phyloP scores from a whole-genome alignment of 2,329 filamentous ascomycete species.

The Elsinoe fawcettii region DNA sequence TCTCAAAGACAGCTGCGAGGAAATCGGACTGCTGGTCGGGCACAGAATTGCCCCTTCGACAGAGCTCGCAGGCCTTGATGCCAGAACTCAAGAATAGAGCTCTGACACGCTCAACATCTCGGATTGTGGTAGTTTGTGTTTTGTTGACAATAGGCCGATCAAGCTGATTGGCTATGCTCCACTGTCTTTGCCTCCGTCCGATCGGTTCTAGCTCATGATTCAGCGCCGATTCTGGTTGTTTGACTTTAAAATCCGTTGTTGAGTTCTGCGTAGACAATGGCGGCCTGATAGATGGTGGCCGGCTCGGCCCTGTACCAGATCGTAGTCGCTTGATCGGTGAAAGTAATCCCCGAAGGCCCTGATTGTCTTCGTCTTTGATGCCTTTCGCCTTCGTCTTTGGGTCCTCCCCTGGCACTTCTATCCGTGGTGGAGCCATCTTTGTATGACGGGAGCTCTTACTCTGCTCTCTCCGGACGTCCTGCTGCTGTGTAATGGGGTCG shows the following conservation, averaged over 20 bases:
- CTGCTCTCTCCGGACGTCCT: conserved; percentile 31
- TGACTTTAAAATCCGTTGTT: neutral
- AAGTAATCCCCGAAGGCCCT: neutral
- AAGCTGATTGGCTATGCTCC: conserved; percentile 50
- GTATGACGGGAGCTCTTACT: conserved; percentile 38
- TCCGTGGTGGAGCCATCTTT: conserved; percentile 42
- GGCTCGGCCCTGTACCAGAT: conserved; percentile 18
- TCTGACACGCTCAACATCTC: conserved; percentile 73
- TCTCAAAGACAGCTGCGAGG: conserved; percentile 30
- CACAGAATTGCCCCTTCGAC: conserved; percentile 51
- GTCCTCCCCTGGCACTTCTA: conserved; percentile 37
- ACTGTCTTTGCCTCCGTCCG: conserved; percentile 39
- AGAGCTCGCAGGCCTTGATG: conserved; percentile 81
- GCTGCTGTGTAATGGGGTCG: conserved; percentile 40
- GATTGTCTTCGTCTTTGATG: neutral
- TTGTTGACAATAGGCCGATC: conserved; percentile 32
- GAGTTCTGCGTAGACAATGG: conserved; percentile 23
- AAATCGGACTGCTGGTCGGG: conserved; percentile 29
- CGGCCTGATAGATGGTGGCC: conserved; percentile 26
- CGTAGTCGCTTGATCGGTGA: conserved; percentile 14
- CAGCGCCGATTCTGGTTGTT: neutral
- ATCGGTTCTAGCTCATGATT: neutral
- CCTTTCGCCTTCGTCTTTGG: conserved; percentile 31
- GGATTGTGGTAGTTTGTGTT: conserved; percentile 47
- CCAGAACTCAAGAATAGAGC: conserved; percentile 73